Evolutionary conservation across 495 filamentous ascomycete genomes (phyloP).

Genomic region (Xylaria palmicola): DNA sequence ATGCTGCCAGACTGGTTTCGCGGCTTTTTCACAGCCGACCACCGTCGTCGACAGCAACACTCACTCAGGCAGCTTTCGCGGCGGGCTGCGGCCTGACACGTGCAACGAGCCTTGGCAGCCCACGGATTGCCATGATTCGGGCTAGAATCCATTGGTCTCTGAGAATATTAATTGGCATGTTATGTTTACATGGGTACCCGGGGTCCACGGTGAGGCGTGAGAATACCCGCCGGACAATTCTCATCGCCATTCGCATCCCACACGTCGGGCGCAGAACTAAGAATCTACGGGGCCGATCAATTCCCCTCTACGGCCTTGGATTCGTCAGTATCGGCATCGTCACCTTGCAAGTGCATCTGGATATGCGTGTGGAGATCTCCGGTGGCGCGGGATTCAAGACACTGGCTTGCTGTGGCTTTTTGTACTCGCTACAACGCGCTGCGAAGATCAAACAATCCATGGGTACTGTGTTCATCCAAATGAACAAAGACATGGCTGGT

Average conservation of each 20-base stretch:
- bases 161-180: not conserved
- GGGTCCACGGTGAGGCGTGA: too few species aligned
- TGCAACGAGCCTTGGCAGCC: not conserved
- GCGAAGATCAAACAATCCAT: not conserved
- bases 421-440: not conserved
- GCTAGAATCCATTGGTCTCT: not conserved
- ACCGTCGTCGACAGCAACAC: not conserved
- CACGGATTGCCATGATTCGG: not conserved
- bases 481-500: too few species aligned
- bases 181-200: too few species aligned
- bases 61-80: not conserved
- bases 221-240: not conserved
- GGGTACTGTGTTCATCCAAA: too few species aligned
- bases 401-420: not conserved
- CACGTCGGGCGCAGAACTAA: not conserved
- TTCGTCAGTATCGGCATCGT: not conserved
- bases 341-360: not conserved
- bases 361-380: not conserved
- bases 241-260: not conserved
- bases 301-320: too few species aligned
- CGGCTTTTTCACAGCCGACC: too few species aligned
- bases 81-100: not conserved
- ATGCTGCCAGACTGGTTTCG: too few species aligned
- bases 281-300: not conserved
- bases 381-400: not conserved